Base-by-base conservation (phyloP, 805 yeast species). In the Hagleromyces aurorensis region DNA sequence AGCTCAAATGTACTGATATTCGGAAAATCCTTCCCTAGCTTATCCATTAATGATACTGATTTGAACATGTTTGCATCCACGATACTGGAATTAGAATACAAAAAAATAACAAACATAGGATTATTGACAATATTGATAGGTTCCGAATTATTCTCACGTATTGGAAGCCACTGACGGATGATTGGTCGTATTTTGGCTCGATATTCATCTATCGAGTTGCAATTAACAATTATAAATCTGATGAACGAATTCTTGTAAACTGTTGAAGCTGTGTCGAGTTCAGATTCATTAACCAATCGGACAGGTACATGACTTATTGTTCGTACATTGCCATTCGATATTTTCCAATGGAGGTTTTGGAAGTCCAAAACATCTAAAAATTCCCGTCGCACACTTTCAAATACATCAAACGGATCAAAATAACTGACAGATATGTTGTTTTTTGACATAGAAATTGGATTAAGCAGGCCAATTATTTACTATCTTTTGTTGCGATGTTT, bases 151-250 rank as follows among this genome's bases (percentile, higher is more conserved):
- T 32, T 27, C 6, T 33, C 41, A 15, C 27, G 28, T 7, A 37
- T 36, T 6, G 61, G 53, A 10, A 82, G 61, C 97, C 98, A 91
- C 41, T 80, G 91, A 27, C 67, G 69, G 13, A 87, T 72, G 41
- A 85, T 61, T 1, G 94, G 94, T 21, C 98, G 69, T 1, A 81
- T 85, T 45, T 78, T 82, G 0, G 79, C 55, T 36, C 93, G 64
- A 53, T 89, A 89, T 1, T 72, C 72, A 10, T 89, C 97, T 12
- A 79, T 52, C 24, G 70, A 72, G 4, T 72, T 75, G 36, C 78
- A 71, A 32, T 69, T 69, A 6, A 89, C 65, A 33, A 87, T 70
- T 62, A 89, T 75, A 13, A 86, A 48, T 40, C 78, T 68, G 25
- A 82, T 60, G 41, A 78, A 75, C 1, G 81, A 74, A 4, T 65